Evolutionary conservation across 2,329 filamentous ascomycete genomes (phyloP).

Genomic region (Macroventuria anomochaeta): DNA sequence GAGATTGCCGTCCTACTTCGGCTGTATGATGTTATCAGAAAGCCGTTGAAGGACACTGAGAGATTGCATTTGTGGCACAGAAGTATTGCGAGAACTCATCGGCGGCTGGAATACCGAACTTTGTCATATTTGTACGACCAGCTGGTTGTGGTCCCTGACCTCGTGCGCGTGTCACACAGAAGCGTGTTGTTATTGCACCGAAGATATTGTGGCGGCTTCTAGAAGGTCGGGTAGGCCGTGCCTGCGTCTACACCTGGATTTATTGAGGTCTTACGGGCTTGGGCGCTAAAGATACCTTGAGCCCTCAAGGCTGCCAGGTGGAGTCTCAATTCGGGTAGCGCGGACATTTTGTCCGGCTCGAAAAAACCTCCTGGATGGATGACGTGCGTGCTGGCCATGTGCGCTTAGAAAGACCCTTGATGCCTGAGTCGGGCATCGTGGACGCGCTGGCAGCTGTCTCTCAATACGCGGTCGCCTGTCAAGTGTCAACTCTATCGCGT

Average conservation of each 20-base stretch:
- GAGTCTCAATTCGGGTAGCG: conserved; percentile 23
- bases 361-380: conserved; percentile 39
- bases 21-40: conserved; percentile 31
- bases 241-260: conserved; percentile 11
- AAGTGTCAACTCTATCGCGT: conserved; percentile 32
- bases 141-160: conserved; percentile 2
- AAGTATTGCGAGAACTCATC: conserved; percentile 5
- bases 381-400: conserved; percentile 38
- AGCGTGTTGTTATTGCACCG: conserved; percentile 7
- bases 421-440: conserved; percentile 15
- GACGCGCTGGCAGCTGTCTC: conserved; percentile 17
- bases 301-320: conserved; percentile 17
- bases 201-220: conserved; percentile 38
- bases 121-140: conserved; percentile 16
- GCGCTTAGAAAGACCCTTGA: conserved; percentile 19
- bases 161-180: conserved; percentile 23
- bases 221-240: conserved; percentile 34
- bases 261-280: conserved; percentile 29
- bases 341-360: conserved; percentile 26
- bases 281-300: conserved; percentile 26
- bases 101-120: conserved; percentile 6
- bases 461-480: conserved; percentile 31
- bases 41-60: conserved; percentile 32
- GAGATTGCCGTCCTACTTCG: conserved; percentile 26
- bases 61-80: conserved; percentile 23